Evolutionary conservation across 225 moss, liverwort and hornwort species (phyloP).

Genomic region (Bryum argenteum): DNA sequence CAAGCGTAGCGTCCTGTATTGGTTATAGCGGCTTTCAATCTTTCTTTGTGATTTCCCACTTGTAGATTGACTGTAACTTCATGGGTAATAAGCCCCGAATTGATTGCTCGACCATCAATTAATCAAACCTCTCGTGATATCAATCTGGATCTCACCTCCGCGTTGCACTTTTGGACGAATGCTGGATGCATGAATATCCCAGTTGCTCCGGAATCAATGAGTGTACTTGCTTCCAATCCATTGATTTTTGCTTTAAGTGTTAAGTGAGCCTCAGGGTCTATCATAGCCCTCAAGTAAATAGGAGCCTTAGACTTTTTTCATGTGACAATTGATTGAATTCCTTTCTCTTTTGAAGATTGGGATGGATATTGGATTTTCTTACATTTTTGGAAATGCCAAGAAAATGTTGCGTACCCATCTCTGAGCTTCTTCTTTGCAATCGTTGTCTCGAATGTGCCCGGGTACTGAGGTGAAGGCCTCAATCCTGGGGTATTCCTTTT

Average conservation of each 20-base stretch:
- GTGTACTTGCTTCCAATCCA: neutral
- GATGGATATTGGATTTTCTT: too few relatives aligned
- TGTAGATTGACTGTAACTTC: neutral
- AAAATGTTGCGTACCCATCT: too few relatives aligned
- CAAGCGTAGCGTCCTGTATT: neutral
- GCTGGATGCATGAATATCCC: neutral
- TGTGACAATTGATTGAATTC: too few relatives aligned
- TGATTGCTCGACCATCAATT: neutral
- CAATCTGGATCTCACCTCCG: neutral
- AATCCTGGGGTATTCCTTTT: neutral
- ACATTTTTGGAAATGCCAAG: too few relatives aligned
- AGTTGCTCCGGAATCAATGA: neutral
- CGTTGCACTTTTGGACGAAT: neutral
- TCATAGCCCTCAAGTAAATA: neutral
- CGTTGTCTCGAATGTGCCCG: neutral
- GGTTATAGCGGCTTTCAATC: neutral
- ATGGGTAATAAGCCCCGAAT: neutral
- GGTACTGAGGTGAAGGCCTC: neutral
- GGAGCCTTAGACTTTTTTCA: neutral
- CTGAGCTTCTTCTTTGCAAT: too few relatives aligned
- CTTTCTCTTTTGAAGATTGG: too few relatives aligned
- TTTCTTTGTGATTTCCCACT: neutral
- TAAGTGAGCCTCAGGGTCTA: neutral
- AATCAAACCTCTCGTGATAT: neutral
- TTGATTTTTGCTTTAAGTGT: neutral